phyloP scores from a whole-genome alignment of 371 early-diverging fungal genomes.

The Circinella umbellata region DNA sequence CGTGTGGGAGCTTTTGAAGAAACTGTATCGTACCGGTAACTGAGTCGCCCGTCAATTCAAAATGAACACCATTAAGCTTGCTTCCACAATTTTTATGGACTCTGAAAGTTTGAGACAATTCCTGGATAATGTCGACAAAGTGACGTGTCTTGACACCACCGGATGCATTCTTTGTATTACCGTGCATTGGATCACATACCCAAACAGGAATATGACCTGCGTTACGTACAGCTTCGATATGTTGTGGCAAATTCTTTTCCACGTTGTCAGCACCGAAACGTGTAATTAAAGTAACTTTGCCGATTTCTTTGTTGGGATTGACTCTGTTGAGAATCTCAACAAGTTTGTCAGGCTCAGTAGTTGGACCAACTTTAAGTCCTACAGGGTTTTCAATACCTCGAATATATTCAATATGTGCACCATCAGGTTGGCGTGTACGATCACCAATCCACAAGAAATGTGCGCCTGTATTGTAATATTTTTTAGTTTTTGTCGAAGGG shows the following conservation, averaged over 20 bases:
- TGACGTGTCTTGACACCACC: conserved; percentile 91
- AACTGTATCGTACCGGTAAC: conserved; percentile 64
- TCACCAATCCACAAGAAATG: conserved; percentile 99
- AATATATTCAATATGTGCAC: conserved; percentile 96
- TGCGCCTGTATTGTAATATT: conserved; percentile 73
- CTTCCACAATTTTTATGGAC: conserved; percentile 81
- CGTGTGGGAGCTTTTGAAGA: not conserved
- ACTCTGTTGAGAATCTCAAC: conserved; percentile 81
- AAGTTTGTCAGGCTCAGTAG: conserved; percentile 86
- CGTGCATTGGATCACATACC: conserved; percentile 98
- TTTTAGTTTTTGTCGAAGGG: conserved; percentile 44
- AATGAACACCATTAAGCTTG: conserved; percentile 93
- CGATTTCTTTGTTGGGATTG: conserved; percentile 85
- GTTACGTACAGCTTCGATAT: conserved; percentile 86
- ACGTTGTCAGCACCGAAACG: conserved; percentile 92
- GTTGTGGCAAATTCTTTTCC: conserved; percentile 79
- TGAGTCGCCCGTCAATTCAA: conserved; percentile 94
- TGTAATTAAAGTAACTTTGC: conserved; percentile 94
- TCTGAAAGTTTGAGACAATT: conserved; percentile 80
- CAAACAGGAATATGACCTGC: conserved; percentile 91
- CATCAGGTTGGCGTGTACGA: conserved; percentile 93
- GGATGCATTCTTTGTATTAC: conserved; percentile 87
- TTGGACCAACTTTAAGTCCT: conserved; percentile 96
- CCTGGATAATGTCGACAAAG: conserved; percentile 82
- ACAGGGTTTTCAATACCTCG: conserved; percentile 94